A percentile compares a stretch with the other conserved stretches of the same genome.
Evolutionary conservation across 2,329 filamentous ascomycete genomes (phyloP).

Genomic region (Aspergillus hiratsukae): DNA sequence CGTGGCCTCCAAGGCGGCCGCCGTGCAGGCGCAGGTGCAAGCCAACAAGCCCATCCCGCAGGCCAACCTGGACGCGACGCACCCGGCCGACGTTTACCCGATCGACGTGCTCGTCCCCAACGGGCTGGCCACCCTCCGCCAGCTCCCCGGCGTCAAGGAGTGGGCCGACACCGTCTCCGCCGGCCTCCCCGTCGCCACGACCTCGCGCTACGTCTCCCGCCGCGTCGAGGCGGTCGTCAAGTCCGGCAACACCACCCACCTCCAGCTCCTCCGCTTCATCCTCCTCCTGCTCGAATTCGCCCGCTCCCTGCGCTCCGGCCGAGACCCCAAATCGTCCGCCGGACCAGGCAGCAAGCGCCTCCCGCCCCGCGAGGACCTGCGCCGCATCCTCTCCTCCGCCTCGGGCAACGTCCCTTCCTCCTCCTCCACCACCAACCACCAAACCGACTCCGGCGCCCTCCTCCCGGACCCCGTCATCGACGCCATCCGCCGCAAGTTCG

Average conservation of each 20-base stretch:
- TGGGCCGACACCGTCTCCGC: conserved; percentile 39
- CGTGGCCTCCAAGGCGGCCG: conserved; percentile 28
- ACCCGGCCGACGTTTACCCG: conserved; percentile 45
- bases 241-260: conserved; percentile 36
- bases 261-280: conserved; percentile 44
- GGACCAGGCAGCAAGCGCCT: conserved; percentile 38
- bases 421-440: conserved; percentile 13
- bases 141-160: conserved; percentile 39
- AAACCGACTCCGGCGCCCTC: conserved; percentile 18
- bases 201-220: conserved; percentile 42
- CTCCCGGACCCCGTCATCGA: conserved; percentile 39
- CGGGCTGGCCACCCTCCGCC: conserved; percentile 37
- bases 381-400: conserved; percentile 31
- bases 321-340: conserved; percentile 17
- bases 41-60: conserved; percentile 44
- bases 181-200: conserved; percentile 33
- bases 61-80: conserved; percentile 39
- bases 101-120: conserved; percentile 40
- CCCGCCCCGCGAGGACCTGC: conserved; percentile 38
- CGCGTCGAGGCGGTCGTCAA: conserved; percentile 38
- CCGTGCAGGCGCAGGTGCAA: conserved; percentile 40
- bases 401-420: conserved; percentile 11
- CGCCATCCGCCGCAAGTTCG: conserved; percentile 39
- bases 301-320: conserved; percentile 30
- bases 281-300: conserved; percentile 42